These are phyloP conservation scores for Fusarium pininemorale DNA, from an alignment of 2,329 filamentous ascomycete species.

Conservation along the genomic window DNA sequence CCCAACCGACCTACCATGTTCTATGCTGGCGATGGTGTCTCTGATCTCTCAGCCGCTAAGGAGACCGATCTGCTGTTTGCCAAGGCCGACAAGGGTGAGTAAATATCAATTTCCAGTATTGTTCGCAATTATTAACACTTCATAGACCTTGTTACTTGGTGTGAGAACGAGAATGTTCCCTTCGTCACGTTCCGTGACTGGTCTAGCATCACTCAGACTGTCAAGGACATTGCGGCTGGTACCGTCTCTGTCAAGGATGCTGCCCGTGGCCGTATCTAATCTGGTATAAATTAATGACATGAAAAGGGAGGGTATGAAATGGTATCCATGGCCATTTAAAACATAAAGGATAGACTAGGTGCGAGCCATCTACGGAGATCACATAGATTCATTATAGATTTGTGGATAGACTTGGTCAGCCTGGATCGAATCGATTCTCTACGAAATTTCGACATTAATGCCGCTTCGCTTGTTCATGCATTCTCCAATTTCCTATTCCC, in stretches of 20 bases:
- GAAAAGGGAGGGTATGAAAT: background rate
- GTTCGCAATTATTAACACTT: background rate
- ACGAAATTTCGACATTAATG: background rate
- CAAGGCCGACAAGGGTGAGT: constrained; percentile 83
- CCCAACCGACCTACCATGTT: constrained; percentile 84
- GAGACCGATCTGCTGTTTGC: constrained; percentile 95
- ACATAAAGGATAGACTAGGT: constrained; percentile 27
- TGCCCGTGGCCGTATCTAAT: constrained; percentile 59
- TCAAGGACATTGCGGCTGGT: constrained; percentile 80
- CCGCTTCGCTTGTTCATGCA: background rate
- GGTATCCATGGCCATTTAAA: constrained; percentile 4
- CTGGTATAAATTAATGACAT: constrained; percentile 2
- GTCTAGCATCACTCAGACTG: constrained; percentile 77
- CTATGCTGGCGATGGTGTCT: constrained; percentile 95
- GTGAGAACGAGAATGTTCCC: constrained; percentile 82
- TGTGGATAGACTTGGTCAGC: constrained; percentile 10
- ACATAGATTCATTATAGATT: constrained; percentile 30
- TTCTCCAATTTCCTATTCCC: background rate
- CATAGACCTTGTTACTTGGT: constrained; percentile 85
- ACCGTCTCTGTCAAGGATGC: constrained; percentile 76
- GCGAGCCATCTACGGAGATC: constrained; percentile 3
- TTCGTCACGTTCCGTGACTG: constrained; percentile 91
- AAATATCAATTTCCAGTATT: background rate
- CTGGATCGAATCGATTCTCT: background rate
- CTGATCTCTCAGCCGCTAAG: constrained; percentile 88